Evolutionary conservation across 768 basidiomycete species (phyloP).

Genomic region (Termitomyces sp.): DNA sequence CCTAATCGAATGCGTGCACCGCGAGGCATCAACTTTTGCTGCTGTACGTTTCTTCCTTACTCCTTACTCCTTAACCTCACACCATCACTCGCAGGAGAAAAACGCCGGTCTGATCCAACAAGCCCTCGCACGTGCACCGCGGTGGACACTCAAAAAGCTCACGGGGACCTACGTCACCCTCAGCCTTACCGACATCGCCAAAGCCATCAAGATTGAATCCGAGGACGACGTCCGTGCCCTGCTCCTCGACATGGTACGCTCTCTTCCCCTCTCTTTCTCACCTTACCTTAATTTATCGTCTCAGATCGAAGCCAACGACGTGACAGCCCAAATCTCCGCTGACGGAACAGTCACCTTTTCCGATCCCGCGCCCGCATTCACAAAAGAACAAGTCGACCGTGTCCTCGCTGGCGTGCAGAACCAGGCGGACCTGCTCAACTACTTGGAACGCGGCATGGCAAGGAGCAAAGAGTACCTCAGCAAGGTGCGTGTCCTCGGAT

Average conservation of each 20-base stretch:
- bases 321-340: constrained; percentile 65
- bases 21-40: constrained; percentile 53
- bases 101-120: constrained; percentile 70
- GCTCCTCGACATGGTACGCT: constrained; percentile 70
- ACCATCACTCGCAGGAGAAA: constrained; percentile 49
- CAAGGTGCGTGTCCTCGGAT: constrained; percentile 48
- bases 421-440: constrained; percentile 47
- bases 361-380: constrained; percentile 58
- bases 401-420: constrained; percentile 55
- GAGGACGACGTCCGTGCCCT: constrained; percentile 57
- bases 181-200: constrained; percentile 68
- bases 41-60: constrained; percentile 38
- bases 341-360: constrained; percentile 75
- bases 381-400: constrained; percentile 59
- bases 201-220: constrained; percentile 46
- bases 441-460: constrained; percentile 55
- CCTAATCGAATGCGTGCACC: constrained; percentile 48
- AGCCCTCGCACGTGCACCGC: constrained; percentile 66
- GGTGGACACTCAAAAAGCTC: constrained; percentile 78
- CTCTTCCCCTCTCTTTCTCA: neutral
- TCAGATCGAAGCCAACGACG: constrained; percentile 71
- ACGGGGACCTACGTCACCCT: constrained; percentile 83
- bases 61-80: neutral
- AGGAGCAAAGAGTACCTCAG: constrained; percentile 69
- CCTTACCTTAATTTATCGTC: neutral